A percentile compares a stretch with the other conserved stretches of the same genome.
Evolutionary conservation across 1,284 basidiomycete genomes (phyloP).

Genomic region (Sparassis latifolia): DNA sequence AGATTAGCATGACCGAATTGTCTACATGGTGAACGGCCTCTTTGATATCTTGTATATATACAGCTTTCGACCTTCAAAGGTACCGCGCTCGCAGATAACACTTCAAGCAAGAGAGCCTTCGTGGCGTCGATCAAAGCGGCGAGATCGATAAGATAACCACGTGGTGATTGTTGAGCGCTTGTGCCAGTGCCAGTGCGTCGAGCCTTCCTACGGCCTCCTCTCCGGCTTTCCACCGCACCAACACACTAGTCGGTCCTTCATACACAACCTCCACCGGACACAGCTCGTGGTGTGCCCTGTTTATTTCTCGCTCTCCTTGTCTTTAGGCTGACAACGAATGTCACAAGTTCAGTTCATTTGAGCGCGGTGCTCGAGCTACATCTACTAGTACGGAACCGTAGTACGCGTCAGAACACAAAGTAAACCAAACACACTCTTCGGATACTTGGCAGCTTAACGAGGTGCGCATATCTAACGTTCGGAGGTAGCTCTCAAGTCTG

Average conservation of each 20-base stretch:
- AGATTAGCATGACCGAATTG: too few relatives aligned
- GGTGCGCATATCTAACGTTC: neutral
- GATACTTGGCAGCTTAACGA: neutral
- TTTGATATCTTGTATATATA: too few relatives aligned
- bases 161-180: slow-evolving; percentile 7
- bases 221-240: neutral
- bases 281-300: neutral
- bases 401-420: neutral
- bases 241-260: neutral
- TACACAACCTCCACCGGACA: neutral
- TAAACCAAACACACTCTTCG: neutral
- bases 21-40: too few relatives aligned
- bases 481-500: neutral
- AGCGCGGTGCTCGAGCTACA: neutral
- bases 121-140: too few relatives aligned
- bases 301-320: neutral
- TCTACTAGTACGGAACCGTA: neutral
- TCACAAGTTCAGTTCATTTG: neutral
- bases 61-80: too few relatives aligned
- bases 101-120: too few relatives aligned
- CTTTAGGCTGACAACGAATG: neutral
- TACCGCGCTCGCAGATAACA: too few relatives aligned
- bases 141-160: slow-evolving; percentile 17
- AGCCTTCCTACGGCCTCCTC: slow-evolving; percentile 4
- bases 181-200: slow-evolving; percentile 1